phyloP scores from a whole-genome alignment of 2,329 filamentous ascomycete species.

The Drechslera avenae region DNA sequence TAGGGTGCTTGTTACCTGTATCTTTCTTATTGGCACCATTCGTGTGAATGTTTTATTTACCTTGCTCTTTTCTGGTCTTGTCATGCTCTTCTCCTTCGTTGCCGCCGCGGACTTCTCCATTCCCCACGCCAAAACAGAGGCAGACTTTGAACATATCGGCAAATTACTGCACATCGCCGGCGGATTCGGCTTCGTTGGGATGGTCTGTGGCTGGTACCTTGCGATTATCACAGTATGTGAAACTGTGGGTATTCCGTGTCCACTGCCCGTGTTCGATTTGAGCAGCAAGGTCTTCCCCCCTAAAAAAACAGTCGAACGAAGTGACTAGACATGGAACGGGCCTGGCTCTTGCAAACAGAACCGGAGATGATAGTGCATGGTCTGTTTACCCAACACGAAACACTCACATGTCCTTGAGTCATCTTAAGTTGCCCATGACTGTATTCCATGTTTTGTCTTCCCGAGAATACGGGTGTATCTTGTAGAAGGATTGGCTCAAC shows the following conservation, averaged over 20 bases:
- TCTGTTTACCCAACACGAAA: no score
- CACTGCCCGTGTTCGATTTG: constrained; percentile 25
- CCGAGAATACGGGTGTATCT: no score
- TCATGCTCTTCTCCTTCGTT: constrained; percentile 27
- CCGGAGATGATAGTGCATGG: not conserved
- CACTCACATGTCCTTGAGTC: no score
- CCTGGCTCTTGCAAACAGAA: not conserved
- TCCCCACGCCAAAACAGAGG: constrained; percentile 13
- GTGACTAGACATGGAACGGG: not conserved
- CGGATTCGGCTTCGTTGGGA: constrained; percentile 23
- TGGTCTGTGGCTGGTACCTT: constrained; percentile 26
- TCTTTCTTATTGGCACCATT: constrained; percentile 26
- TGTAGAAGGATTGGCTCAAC: no score
- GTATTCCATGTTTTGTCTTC: no score
- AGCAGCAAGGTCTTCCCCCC: constrained; percentile 26
- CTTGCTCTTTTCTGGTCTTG: constrained; percentile 22
- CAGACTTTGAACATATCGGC: constrained; percentile 20
- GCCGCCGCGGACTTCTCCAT: constrained; percentile 24
- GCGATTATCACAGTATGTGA: constrained; percentile 25
- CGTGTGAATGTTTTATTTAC: constrained; percentile 28
- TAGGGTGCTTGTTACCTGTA: constrained; percentile 25
- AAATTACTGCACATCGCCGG: constrained; percentile 22
- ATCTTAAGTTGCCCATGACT: no score
- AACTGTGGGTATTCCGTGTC: constrained; percentile 27
- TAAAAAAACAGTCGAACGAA: constrained; percentile 2